phyloP scores from a whole-genome alignment of 2,329 filamentous ascomycete genomes.

The Biscogniauxia sp. region DNA sequence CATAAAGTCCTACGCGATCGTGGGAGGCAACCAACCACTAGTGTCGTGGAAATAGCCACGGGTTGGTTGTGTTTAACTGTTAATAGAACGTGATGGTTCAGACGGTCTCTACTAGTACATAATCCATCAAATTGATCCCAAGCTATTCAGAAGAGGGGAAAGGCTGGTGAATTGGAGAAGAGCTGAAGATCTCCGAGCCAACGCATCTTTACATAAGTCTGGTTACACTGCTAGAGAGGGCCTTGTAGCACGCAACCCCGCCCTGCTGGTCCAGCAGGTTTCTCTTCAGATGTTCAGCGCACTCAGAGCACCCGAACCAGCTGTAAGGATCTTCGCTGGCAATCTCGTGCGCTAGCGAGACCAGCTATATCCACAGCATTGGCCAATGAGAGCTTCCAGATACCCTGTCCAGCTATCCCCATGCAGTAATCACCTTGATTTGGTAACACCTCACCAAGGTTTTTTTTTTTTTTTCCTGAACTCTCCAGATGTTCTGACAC shows the following conservation, averaged over 20 bases:
- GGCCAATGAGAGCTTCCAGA: slow-evolving; percentile 10
- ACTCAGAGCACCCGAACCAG: background rate
- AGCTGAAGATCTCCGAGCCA: background rate
- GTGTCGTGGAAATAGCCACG: no score
- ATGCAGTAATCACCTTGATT: slow-evolving; percentile 16
- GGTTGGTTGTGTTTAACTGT: no score
- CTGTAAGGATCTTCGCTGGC: background rate
- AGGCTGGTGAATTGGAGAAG: background rate
- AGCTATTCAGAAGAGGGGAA: background rate
- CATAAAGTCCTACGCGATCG: no score
- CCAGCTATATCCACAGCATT: background rate
- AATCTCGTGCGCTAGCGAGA: background rate
- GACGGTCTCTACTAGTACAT: background rate
- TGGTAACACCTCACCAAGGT: slow-evolving; percentile 6
- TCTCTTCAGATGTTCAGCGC: background rate
- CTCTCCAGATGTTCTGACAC: background rate
- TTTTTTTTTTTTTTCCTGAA: background rate
- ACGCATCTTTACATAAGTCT: background rate
- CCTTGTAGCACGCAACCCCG: background rate
- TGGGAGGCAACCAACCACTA: no score
- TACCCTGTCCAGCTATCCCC: slow-evolving; percentile 10
- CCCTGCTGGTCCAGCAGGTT: background rate
- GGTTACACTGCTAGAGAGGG: background rate
- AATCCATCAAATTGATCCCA: background rate
- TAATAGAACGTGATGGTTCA: background rate